Evolutionary conservation across 2,329 filamentous ascomycete genomes (phyloP).

Genomic region (Cladosporium colombiae): DNA sequence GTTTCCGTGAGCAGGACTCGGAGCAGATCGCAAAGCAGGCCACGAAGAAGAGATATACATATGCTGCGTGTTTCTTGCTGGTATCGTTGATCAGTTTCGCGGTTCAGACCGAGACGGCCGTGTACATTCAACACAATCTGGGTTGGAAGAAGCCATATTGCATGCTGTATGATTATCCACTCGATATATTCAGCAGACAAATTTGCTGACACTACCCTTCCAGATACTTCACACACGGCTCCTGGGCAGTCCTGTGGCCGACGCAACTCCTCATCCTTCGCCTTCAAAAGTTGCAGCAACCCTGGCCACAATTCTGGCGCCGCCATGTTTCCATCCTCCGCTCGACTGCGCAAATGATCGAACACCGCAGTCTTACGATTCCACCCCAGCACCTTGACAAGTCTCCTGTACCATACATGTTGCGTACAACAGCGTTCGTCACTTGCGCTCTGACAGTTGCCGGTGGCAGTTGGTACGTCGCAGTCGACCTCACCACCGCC

Average conservation of each 20-base stretch:
- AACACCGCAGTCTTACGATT: constrained; percentile 72
- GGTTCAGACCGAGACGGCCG: constrained; percentile 91
- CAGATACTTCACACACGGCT: constrained; percentile 83
- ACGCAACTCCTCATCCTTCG: constrained; percentile 78
- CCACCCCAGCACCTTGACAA: constrained; percentile 47
- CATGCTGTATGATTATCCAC: constrained; percentile 63
- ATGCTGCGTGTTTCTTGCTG: constrained; percentile 79
- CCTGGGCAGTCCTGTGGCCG: constrained; percentile 89
- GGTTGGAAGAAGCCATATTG: constrained; percentile 99
- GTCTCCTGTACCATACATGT: constrained; percentile 70
- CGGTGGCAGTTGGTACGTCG: constrained; percentile 92
- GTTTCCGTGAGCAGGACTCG: constrained; percentile 74
- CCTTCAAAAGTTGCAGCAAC: constrained; percentile 72
- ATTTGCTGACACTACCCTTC: background rate
- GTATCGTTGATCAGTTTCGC: constrained; percentile 86
- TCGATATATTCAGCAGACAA: background rate
- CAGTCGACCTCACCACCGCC: constrained; percentile 88
- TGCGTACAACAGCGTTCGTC: constrained; percentile 76
- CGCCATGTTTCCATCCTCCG: constrained; percentile 64
- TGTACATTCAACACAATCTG: constrained; percentile 89
- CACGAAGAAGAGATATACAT: constrained; percentile 80
- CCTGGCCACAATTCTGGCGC: constrained; percentile 86
- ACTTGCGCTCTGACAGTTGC: constrained; percentile 86
- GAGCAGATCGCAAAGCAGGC: constrained; percentile 62
- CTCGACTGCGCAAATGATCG: constrained; percentile 79